These are phyloP conservation scores for Boeremia lycopersici DNA, from an alignment of 2,329 filamentous ascomycete species.

Conservation along the genomic window DNA sequence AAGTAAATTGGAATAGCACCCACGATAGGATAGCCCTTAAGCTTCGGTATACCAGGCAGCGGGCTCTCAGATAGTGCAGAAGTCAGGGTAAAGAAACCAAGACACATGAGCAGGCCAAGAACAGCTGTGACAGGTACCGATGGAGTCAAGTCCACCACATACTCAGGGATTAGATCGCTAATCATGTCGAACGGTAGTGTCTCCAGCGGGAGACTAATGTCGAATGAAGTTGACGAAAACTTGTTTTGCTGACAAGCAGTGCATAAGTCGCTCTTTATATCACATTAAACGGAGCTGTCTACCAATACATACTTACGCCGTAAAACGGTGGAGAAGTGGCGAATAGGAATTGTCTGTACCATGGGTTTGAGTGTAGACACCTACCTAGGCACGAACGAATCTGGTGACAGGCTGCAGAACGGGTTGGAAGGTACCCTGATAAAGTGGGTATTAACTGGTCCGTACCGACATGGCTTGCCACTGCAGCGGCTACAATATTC, in stretches of 20 bases:
- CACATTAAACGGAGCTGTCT: no score
- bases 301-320: no score
- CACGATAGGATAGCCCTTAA: conserved; percentile 3
- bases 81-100: neutral
- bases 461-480: no score
- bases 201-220: neutral
- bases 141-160: neutral
- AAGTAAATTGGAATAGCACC: conserved; percentile 11
- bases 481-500: no score
- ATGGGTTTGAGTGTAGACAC: no score
- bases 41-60: conserved; percentile 1
- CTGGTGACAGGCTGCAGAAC: neutral
- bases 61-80: neutral
- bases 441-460: no score
- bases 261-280: no score
- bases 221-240: neutral
- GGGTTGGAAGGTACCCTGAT: no score
- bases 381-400: neutral
- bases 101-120: neutral
- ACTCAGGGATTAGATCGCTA: neutral
- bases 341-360: no score
- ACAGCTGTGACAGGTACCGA: neutral
- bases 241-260: no score
- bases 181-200: neutral
- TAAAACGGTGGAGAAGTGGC: no score